These are phyloP conservation scores for Quercus bicolor DNA, from an alignment of 306 rosid species.

Conservation along the genomic window DNA sequence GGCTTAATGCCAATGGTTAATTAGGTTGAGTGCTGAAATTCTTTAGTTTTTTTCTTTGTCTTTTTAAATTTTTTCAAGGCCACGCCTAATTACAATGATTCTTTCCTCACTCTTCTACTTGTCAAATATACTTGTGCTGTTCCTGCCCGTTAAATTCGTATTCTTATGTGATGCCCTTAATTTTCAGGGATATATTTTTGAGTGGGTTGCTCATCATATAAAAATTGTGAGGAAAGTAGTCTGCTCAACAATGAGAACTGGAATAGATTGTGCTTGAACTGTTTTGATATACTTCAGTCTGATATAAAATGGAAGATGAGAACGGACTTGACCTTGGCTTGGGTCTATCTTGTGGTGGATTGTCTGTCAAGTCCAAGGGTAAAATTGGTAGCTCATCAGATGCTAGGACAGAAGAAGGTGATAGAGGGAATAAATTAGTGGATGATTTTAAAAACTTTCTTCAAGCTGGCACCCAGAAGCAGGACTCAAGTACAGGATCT, in stretches of 20 bases:
- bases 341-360: slow-evolving; percentile 86
- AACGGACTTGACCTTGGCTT: slow-evolving; percentile 93
- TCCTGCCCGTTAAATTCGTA: slow-evolving; percentile 10
- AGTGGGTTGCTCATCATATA: slow-evolving; percentile 10
- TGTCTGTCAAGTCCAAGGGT: slow-evolving; percentile 65
- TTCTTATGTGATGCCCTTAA: slow-evolving; percentile 17
- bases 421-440: slow-evolving; percentile 62
- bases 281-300: slow-evolving; percentile 15
- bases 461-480: slow-evolving; percentile 58
- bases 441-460: slow-evolving; percentile 81
- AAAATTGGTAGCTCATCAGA: slow-evolving; percentile 71
- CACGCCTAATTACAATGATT: not conserved
- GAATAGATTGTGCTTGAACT: slow-evolving; percentile 20
- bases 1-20: not conserved
- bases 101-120: slow-evolving; percentile 6
- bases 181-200: slow-evolving; percentile 22
- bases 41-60: not conserved
- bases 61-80: not conserved
- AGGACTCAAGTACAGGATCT: slow-evolving; percentile 49
- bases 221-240: slow-evolving; percentile 1
- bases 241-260: slow-evolving; percentile 7
- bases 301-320: slow-evolving; percentile 77
- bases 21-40: not conserved
- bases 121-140: slow-evolving; percentile 4
- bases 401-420: slow-evolving; percentile 55